Evolutionary conservation across 805 yeast species (phyloP).

Genomic region (Zygoascus biomembranicola): DNA sequence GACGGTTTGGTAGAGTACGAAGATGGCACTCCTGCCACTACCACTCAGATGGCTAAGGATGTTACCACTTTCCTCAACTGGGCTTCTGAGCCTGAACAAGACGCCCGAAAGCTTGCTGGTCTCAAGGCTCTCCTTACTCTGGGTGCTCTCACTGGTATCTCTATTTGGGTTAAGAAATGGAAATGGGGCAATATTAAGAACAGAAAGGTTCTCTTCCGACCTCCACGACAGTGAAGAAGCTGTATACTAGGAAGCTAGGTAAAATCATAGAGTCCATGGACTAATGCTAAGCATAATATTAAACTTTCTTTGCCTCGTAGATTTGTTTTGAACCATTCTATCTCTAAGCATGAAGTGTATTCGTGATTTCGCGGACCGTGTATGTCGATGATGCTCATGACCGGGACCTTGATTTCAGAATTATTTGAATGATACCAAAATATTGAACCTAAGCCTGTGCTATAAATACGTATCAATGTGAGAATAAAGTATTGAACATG

Average conservation of each 20-base stretch:
- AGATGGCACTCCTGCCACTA: constrained; percentile 97
- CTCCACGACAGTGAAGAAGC: constrained; percentile 55
- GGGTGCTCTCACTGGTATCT: constrained; percentile 68
- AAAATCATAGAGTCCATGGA: neutral
- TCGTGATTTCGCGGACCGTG: no score
- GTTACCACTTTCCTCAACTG: constrained; percentile 93
- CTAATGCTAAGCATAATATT: neutral
- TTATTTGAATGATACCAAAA: no score
- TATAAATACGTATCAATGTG: no score
- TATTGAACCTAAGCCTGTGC: no score
- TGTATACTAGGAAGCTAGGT: neutral
- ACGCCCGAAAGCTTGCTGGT: constrained; percentile 95
- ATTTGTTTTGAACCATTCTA: neutral
- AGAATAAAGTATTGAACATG: no score
- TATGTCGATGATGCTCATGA: no score
- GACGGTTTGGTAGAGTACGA: constrained; percentile 97
- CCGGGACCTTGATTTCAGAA: no score
- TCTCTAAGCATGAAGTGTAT: neutral
- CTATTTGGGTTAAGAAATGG: constrained; percentile 93
- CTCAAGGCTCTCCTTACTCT: constrained; percentile 79
- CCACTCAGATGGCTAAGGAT: constrained; percentile 99
- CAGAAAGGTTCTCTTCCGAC: constrained; percentile 88
- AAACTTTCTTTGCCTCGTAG: neutral
- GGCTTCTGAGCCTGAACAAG: constrained; percentile 98
- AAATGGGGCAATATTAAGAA: constrained; percentile 95